Evolutionary conservation across 352 stramenopile genomes (phyloP), one percentile per base, ranked within the genome.

Genomic region (Phytophthora niederhauseri): DNA sequence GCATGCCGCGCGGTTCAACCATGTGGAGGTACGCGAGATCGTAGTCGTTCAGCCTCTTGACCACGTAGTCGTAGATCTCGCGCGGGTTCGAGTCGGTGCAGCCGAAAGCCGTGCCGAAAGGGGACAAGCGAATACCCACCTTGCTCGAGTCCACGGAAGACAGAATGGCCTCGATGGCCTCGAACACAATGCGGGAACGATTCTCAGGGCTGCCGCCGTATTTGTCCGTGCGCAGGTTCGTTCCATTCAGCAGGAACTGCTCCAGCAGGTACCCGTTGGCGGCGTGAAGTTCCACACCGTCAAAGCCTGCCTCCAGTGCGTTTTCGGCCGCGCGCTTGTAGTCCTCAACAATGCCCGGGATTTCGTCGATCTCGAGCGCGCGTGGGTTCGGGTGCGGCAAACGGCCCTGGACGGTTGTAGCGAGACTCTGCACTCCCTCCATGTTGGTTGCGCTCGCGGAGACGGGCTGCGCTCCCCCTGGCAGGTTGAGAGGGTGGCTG

Each of bases 181-280:
- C 81, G n/a, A 80, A 77, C 41, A 95, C 67, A 20, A 97, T 83
- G 6, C 81, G 76, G 30, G 76, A 66, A 26, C 91, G 85, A 72
- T 96, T 97, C 57, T 97, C 87, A 6, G 89, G 65, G 34, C 68
- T 82, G 20, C 91, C 90, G 15, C 90, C 91, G 60, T 75, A 75
- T 56, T 62, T 71, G 55, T 77, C 70, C 12, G 77, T 92, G 53
- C 88, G 84, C 17, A 74, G 72, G 74, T 98, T 98, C 34, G 72
- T 73, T 26, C 59, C 74, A 46, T 81, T 77, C 57, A 93, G 76
- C 17, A 98, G 66, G 70, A 97, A 97, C 65, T 96, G 79, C 70
- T 98, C 91, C 57, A 98, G 69, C 36, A 98, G 72, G 63, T 98
- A 98, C n/a, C 93, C 93, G 68, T 98, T 97, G 14, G 89, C 92